A percentile compares a stretch with the other conserved stretches of the same genome.
Conservation (phyloP, 2,329 filamentous ascomycete genomes). For the Aureobasidium leucospermi region DNA sequence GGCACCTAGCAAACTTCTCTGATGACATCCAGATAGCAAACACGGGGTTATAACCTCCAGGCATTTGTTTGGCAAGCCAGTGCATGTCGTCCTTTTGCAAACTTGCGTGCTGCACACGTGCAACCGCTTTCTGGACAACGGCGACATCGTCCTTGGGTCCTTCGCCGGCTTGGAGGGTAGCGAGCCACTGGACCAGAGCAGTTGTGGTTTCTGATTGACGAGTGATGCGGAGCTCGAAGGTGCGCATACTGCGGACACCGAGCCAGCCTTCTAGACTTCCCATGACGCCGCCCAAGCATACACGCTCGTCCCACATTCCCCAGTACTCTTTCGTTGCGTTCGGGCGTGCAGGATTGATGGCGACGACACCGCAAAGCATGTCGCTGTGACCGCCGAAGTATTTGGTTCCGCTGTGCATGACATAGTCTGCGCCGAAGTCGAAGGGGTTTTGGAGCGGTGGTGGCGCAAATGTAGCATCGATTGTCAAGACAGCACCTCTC, state of each 20-base stretch:
- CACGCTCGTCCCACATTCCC: conserved; percentile 58
- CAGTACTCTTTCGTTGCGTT: conserved; percentile 48
- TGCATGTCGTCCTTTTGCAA: conserved; percentile 60
- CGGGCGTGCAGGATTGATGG: conserved; percentile 43
- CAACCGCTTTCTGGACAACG: conserved; percentile 49
- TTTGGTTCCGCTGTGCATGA: conserved; percentile 93
- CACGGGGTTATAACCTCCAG: conserved; percentile 79
- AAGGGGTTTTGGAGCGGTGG: conserved; percentile 87
- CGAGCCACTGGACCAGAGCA: conserved; percentile 65
- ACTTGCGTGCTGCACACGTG: conserved; percentile 66
- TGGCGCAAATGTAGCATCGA: conserved; percentile 90
- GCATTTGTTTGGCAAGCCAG: conserved; percentile 87
- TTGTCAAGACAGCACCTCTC: conserved; percentile 66
- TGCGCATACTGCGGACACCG: conserved; percentile 76
- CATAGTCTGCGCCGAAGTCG: conserved; percentile 67
- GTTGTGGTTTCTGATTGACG: conserved; percentile 67
- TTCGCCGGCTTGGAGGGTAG: conserved; percentile 38
- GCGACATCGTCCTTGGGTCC: conserved; percentile 35
- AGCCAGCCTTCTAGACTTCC: conserved; percentile 90
- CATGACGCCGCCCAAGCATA: conserved; percentile 77
- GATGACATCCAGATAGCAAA: conserved; percentile 66
- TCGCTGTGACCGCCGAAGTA: conserved; percentile 95
- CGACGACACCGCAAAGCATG: conserved; percentile 79
- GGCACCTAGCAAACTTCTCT: conserved; percentile 51
- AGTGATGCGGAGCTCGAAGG: conserved; percentile 72